Conservation (phyloP, 768 basidiomycete species). For the Tylopilus rubrobrunneus region DNA sequence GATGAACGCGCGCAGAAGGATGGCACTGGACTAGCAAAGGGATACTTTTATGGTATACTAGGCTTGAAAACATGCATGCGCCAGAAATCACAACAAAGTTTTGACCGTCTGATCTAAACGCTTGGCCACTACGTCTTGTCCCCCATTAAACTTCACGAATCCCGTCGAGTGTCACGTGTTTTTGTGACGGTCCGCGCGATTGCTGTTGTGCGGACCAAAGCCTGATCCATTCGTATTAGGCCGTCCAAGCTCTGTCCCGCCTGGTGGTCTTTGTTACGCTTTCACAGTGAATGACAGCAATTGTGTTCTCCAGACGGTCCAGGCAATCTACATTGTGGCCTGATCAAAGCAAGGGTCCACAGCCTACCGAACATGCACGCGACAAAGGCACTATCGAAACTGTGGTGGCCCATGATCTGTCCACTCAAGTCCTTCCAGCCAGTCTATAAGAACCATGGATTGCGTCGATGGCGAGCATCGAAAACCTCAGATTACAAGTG, state of each 20-base stretch:
- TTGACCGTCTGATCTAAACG: neutral
- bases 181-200: no score
- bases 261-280: neutral
- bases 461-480: neutral
- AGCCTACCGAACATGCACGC: conserved; percentile 4
- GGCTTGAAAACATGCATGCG: neutral
- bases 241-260: neutral
- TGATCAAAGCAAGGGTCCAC: conserved; percentile 8
- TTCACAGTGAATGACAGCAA: neutral
- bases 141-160: no score
- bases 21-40: conserved; percentile 12
- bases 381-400: neutral
- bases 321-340: neutral
- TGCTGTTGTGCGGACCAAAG: neutral
- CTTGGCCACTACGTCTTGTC: neutral
- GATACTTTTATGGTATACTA: conserved; percentile 16
- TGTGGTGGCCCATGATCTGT: conserved; percentile 15
- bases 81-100: neutral
- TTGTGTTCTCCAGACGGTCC: conserved; percentile 5
- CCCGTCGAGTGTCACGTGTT: neutral
- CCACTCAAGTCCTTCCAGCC: conserved; percentile 4
- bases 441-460: conserved; percentile 11
- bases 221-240: neutral
- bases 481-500: neutral
- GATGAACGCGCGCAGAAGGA: conserved; percentile 23